Conservation (phyloP, 495 filamentous ascomycete genomes). For the Talaromyces ruber region DNA sequence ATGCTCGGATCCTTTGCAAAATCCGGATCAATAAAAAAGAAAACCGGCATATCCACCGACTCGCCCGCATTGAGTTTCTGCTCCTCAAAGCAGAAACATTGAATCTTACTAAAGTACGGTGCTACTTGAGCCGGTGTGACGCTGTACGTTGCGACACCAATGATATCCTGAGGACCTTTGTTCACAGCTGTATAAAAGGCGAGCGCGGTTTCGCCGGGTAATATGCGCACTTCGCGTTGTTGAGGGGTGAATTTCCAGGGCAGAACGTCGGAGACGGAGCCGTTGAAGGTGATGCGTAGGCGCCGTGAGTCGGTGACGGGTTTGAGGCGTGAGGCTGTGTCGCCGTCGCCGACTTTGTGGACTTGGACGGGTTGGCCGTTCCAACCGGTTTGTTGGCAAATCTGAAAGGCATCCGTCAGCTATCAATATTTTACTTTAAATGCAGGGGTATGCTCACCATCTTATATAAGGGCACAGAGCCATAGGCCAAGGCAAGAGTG, state of each 20-base stretch:
- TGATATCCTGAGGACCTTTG: slow-evolving; percentile 79
- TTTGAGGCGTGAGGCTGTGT: slow-evolving; percentile 62
- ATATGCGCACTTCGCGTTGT: slow-evolving; percentile 90
- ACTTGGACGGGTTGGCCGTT: slow-evolving; percentile 87
- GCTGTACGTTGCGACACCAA: slow-evolving; percentile 95
- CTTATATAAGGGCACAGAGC: slow-evolving; percentile 95
- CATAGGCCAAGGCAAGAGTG: slow-evolving; percentile 87
- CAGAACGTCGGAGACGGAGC: slow-evolving; percentile 86
- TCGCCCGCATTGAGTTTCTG: slow-evolving; percentile 91
- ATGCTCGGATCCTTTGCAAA: slow-evolving; percentile 86
- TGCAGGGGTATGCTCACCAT: slow-evolving; percentile 50
- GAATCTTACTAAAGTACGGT: slow-evolving; percentile 98
- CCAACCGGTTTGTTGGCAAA: slow-evolving; percentile 95
- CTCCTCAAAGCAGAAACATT: slow-evolving; percentile 99
- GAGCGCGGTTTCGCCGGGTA: slow-evolving; percentile 93
- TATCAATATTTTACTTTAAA: not conserved
- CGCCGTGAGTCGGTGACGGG: slow-evolving; percentile 77
- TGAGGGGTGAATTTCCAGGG: slow-evolving; percentile 98
- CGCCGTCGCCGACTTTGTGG: slow-evolving; percentile 53
- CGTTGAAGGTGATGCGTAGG: slow-evolving; percentile 92
- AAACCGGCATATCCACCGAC: slow-evolving; percentile 99
- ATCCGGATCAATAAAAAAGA: slow-evolving; percentile 98
- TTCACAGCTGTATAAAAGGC: slow-evolving; percentile 99
- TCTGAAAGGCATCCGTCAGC: slow-evolving; percentile 36
- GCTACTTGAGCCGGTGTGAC: slow-evolving; percentile 94